phyloP scores from a whole-genome alignment of 331 rosid genomes.

The Erythrophleum ivorense region DNA sequence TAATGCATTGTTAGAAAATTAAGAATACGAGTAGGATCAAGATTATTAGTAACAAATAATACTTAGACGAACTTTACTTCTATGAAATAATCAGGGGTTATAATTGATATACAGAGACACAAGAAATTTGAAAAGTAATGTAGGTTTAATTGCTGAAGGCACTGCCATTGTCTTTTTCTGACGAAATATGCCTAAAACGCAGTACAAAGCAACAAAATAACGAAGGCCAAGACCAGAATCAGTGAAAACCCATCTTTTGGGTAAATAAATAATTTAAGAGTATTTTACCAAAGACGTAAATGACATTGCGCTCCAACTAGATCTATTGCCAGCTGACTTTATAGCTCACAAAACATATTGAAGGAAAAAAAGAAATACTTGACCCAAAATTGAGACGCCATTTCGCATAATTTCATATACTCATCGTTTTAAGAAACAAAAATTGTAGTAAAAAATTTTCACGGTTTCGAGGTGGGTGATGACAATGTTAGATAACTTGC shows the following conservation, averaged over 20 bases:
- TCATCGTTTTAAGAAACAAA: not conserved
- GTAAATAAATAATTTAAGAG: conserved; percentile 17
- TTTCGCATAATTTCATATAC: conserved; percentile 8
- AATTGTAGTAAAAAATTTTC: not conserved
- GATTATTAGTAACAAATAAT: conserved; percentile 20
- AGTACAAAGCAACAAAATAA: conserved; percentile 29
- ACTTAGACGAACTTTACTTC: conserved; percentile 8
- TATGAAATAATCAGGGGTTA: conserved; percentile 16
- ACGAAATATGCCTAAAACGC: conserved; percentile 1
- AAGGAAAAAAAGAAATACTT: too few relatives aligned
- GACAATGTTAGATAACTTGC: not conserved
- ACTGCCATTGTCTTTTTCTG: conserved; percentile 28
- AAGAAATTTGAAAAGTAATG: not conserved
- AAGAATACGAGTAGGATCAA: conserved; percentile 18
- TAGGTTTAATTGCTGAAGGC: conserved; percentile 28
- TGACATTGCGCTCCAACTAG: conserved; percentile 31
- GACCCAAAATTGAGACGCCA: conserved; percentile 20
- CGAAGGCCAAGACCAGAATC: not conserved
- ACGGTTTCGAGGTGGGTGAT: conserved; percentile 15
- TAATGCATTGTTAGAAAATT: conserved; percentile 35
- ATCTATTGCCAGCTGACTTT: conserved; percentile 29
- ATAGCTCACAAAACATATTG: conserved; percentile 6
- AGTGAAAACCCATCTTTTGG: not conserved
- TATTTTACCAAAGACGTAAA: conserved; percentile 25
- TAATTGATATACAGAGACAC: conserved; percentile 28